Evolutionary conservation across 306 rosid genomes (phyloP).

Genomic region (Spatholobus suberectus): DNA sequence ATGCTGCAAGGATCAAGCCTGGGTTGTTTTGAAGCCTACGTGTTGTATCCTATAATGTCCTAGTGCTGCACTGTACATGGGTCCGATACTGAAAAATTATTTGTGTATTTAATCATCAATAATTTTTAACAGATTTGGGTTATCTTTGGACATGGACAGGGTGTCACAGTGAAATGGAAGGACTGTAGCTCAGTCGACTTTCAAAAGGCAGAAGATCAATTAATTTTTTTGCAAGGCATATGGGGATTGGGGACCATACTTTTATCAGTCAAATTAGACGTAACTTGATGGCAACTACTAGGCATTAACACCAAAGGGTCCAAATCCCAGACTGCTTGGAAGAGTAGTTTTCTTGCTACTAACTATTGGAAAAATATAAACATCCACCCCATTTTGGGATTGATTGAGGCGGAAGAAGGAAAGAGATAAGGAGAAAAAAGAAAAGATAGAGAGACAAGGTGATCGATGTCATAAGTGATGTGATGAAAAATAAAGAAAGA

Average conservation of each 20-base stretch:
- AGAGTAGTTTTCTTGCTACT: conserved; percentile 22
- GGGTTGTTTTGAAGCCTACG: neutral
- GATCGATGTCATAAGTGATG: neutral
- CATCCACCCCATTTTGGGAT: neutral
- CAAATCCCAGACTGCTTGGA: conserved; percentile 1
- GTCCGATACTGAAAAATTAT: neutral
- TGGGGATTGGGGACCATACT: conserved; percentile 1
- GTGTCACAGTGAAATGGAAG: conserved; percentile 26
- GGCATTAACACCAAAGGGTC: conserved; percentile 2
- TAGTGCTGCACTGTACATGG: neutral
- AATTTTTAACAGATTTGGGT: conserved; percentile 4
- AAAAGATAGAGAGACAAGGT: neutral
- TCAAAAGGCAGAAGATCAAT: conserved; percentile 20
- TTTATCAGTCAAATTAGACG: conserved; percentile 26
- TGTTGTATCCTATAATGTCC: conserved; percentile 9
- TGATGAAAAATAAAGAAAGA: neutral
- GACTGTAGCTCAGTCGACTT: conserved; percentile 13
- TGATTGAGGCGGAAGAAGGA: neutral
- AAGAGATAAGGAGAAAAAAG: neutral
- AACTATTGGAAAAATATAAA: neutral
- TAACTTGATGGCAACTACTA: conserved; percentile 12
- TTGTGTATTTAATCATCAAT: conserved; percentile 10
- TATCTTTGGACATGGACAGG: conserved; percentile 15
- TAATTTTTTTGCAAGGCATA: conserved; percentile 12
- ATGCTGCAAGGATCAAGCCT: neutral